phyloP scores from a whole-genome alignment of 257 asterid species.

The Galeopsis tetrahit region DNA sequence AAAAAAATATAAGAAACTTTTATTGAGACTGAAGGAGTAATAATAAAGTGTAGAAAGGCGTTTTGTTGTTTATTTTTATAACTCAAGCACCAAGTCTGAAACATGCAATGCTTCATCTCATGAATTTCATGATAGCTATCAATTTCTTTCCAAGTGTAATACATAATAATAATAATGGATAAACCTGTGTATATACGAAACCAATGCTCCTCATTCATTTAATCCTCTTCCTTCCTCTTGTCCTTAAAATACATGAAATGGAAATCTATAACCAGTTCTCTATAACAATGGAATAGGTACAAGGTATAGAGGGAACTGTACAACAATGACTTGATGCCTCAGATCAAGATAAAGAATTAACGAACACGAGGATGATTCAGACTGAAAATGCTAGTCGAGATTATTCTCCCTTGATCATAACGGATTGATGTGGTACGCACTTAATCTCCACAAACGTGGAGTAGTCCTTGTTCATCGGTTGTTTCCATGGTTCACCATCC shows the following conservation, averaged over 20 bases:
- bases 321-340: conserved; percentile 42
- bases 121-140: neutral
- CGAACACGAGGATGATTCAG: neutral
- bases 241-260: conserved; percentile 15
- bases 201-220: conserved; percentile 10
- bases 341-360: conserved; percentile 32
- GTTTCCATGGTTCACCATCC: conserved; percentile 98
- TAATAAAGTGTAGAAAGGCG: too few species aligned
- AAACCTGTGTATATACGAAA: neutral
- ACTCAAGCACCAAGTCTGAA: neutral
- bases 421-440: conserved; percentile 66
- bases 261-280: conserved; percentile 31
- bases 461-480: conserved; percentile 69
- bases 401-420: conserved; percentile 69
- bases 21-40: too few species aligned
- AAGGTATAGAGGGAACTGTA: conserved; percentile 38
- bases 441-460: conserved; percentile 76
- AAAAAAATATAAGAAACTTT: too few species aligned
- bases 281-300: conserved; percentile 41
- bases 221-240: conserved; percentile 11
- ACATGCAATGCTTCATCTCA: neutral
- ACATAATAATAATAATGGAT: neutral
- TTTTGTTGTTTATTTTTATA: neutral
- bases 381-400: neutral
- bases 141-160: neutral